Percentiles rank a stretch among this genome's conserved stretches.
phyloP scores from a whole-genome alignment of 768 basidiomycete species.

The Tylopilus sp. region DNA sequence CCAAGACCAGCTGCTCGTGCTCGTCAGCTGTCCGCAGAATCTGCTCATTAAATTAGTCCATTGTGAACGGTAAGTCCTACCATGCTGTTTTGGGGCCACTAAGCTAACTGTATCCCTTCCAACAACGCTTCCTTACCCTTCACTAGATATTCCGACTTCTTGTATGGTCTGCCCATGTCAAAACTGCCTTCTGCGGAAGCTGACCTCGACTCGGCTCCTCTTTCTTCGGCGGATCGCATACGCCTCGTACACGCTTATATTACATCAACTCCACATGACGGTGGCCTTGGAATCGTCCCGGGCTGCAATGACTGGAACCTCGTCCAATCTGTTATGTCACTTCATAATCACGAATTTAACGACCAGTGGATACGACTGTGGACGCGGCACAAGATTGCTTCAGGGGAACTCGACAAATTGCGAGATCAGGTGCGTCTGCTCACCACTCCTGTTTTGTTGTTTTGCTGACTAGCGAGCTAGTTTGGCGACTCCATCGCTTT shows the following conservation, averaged over 20 bases:
- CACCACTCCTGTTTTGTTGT: background rate
- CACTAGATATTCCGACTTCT: constrained; percentile 67
- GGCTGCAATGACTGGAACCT: constrained; percentile 72
- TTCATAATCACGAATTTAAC: constrained; percentile 85
- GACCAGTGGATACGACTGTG: constrained; percentile 74
- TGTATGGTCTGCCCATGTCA: constrained; percentile 66
- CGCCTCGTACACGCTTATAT: constrained; percentile 74
- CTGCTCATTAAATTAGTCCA: constrained; percentile 64
- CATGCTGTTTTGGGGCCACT: background rate
- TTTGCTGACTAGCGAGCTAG: constrained; percentile 25
- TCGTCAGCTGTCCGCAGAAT: constrained; percentile 65
- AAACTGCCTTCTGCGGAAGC: constrained; percentile 40
- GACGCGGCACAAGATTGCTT: constrained; percentile 62
- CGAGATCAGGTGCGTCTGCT: constrained; percentile 59
- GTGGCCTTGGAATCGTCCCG: constrained; percentile 81
- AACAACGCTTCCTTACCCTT: background rate
- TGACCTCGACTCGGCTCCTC: constrained; percentile 41
- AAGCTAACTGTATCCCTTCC: background rate
- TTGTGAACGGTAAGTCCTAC: constrained; percentile 62
- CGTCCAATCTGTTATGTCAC: constrained; percentile 74
- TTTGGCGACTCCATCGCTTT: constrained; percentile 82
- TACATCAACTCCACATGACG: constrained; percentile 66
- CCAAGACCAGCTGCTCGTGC: constrained; percentile 70
- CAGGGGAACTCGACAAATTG: constrained; percentile 63
- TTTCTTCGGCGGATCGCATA: constrained; percentile 74